These are phyloP conservation scores for Zizania latifolia DNA, from an alignment of 176 grass and related monocot genomes.

Conservation along the genomic window DNA sequence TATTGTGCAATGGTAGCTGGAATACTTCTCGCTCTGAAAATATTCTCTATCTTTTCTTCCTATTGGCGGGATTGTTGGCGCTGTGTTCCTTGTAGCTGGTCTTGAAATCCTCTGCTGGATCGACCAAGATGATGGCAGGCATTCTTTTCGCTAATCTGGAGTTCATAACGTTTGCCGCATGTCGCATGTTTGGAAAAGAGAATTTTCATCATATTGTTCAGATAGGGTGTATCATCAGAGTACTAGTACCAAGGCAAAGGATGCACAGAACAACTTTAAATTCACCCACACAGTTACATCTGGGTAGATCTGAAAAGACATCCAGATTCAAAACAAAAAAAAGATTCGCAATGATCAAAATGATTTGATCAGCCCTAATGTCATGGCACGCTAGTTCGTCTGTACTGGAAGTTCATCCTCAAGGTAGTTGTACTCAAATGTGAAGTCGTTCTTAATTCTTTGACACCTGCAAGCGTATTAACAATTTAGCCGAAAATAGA, in stretches of 20 bases:
- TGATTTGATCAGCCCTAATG: slow-evolving; percentile 29
- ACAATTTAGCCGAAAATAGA: not conserved
- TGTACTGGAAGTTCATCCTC: slow-evolving; percentile 86
- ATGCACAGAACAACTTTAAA: not conserved
- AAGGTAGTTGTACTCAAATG: slow-evolving; percentile 92
- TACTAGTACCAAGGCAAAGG: not conserved
- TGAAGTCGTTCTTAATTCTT: slow-evolving; percentile 94
- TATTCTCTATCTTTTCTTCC: slow-evolving; percentile 7
- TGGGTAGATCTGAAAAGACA: too few species aligned
- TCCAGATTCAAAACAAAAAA: slow-evolving; percentile 13
- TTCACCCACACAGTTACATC: not conserved
- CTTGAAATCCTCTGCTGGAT: slow-evolving; percentile 59
- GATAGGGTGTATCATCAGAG: not conserved
- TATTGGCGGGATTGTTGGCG: slow-evolving; percentile 48
- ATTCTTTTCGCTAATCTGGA: slow-evolving; percentile 79
- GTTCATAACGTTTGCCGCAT: too few species aligned
- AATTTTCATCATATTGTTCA: too few species aligned
- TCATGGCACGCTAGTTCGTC: slow-evolving; percentile 27
- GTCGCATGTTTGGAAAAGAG: too few species aligned
- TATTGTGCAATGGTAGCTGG: not conserved
- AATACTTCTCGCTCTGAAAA: not conserved
- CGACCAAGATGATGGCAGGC: slow-evolving; percentile 81
- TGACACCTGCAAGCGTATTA: slow-evolving; percentile 69
- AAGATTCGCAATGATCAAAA: slow-evolving; percentile 17
- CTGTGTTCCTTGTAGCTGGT: slow-evolving; percentile 59